Base-by-base conservation (phyloP, 805 yeast species). In the Ogataea henricii region DNA sequence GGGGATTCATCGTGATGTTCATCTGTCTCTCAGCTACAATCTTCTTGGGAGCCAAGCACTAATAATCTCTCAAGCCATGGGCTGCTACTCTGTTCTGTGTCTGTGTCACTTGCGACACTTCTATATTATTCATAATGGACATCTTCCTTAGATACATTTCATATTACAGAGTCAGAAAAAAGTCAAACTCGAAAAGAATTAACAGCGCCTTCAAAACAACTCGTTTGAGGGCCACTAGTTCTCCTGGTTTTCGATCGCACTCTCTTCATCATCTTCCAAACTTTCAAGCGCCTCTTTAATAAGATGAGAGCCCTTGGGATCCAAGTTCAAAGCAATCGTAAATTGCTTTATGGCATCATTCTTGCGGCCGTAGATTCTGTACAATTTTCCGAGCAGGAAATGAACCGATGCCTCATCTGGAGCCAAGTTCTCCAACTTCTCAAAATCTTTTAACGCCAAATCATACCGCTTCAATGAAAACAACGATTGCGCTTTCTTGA, bases 381-480 rank as follows among this genome's bases (percentile, higher is more conserved):
- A 89, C 46, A 91, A 74, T 60, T 89, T 89, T 9, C 97, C 99
- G 39, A 94, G 71, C 35, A 91, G 69, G 66, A 87, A 89, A 66
- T 92, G 98, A 22, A 92, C 96, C 45, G 89, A 83, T 0, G 97
- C 96, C 64, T 92, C 98, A 64, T 92, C 96, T 0, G 99, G 97
- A 0, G 96, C 96, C 46, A 89, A 68, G 22, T 80, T 78, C 53
- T 79, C 81, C 45, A 94, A 76, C 40, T 76, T 73, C 59, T 87
- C 90, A 62, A 94, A 87, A 62, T 83, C 87, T 32, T 74, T 76
- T 48, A 90, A 69, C 0, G 98, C 95, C 43, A 77, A 81, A 21
- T 79, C 79, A 62, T 81, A 89, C 50, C 81, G 78, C 50, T 84
- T 86, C 77, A 88, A 73, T 3, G 85, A 70, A 53, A 87, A 83